Percentiles rank a stretch among this genome's conserved stretches.
Evolutionary conservation across 2,329 filamentous ascomycete genomes (phyloP).

Genomic region (Truncatella angustata): DNA sequence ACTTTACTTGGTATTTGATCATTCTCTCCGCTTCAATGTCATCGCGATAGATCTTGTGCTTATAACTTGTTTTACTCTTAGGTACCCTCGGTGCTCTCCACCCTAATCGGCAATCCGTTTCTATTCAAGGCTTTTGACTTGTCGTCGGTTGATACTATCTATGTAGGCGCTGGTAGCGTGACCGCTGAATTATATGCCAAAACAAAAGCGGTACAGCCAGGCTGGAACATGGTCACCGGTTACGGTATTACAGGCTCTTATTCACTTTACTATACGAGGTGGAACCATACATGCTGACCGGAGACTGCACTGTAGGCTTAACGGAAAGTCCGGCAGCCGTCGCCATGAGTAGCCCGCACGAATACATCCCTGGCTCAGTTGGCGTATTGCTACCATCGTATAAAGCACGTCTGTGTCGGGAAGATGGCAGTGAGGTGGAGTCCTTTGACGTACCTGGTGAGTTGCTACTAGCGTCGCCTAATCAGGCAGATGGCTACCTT

Average conservation of each 20-base stretch:
- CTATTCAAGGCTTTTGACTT: slow-evolving; percentile 1
- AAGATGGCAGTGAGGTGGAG: slow-evolving; percentile 6
- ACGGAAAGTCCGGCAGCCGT: slow-evolving; percentile 3
- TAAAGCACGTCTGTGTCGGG: not conserved
- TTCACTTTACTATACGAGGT: too few species aligned
- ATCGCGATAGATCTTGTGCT: too few species aligned
- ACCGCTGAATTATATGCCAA: not conserved
- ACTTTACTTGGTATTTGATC: slow-evolving; percentile 7
- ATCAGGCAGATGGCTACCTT: slow-evolving; percentile 4
- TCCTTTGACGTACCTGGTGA: slow-evolving; percentile 5
- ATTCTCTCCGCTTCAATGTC: too few species aligned
- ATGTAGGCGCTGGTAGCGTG: not conserved
- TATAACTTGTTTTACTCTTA: too few species aligned
- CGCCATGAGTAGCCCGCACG: slow-evolving; percentile 7
- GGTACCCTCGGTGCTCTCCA: slow-evolving; percentile 1
- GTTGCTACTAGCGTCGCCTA: slow-evolving; percentile 4
- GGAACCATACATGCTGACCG: too few species aligned
- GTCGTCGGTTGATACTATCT: not conserved
- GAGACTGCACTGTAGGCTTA: not conserved
- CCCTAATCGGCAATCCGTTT: not conserved
- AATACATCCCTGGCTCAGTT: slow-evolving; percentile 1
- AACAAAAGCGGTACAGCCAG: not conserved
- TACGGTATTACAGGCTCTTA: too few species aligned
- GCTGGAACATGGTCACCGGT: not conserved
- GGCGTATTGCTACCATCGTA: slow-evolving; percentile 2